Evolutionary conservation across 2,329 filamentous ascomycete species (phyloP).

Genomic region (Atkinsonella hypoxylon): DNA sequence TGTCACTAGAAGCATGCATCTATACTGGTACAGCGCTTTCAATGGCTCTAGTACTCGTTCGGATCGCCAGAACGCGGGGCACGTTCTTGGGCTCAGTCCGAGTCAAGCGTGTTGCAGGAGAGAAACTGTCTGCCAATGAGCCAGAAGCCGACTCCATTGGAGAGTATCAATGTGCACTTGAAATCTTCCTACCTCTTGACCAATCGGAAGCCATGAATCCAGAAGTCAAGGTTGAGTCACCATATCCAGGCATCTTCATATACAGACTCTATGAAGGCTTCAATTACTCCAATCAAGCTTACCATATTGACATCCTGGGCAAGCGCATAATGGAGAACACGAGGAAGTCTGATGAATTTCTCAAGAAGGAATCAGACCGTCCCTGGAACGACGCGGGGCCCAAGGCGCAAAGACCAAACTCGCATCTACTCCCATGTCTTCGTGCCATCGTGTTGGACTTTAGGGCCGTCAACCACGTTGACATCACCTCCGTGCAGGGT

Average conservation of each 20-base stretch:
- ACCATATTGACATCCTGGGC: constrained; percentile 31
- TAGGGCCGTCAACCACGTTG: constrained; percentile 42
- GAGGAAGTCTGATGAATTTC: constrained; percentile 23
- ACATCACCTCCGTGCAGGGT: constrained; percentile 45
- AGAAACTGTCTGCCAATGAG: neutral
- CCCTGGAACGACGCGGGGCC: constrained; percentile 44
- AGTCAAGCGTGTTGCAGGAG: constrained; percentile 9
- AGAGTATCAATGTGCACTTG: constrained; percentile 10
- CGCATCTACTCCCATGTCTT: constrained; percentile 30
- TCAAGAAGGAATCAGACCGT: constrained; percentile 28
- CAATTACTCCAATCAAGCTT: constrained; percentile 39
- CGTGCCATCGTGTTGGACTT: constrained; percentile 46
- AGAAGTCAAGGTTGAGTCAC: constrained; percentile 26
- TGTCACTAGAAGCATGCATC: constrained; percentile 37
- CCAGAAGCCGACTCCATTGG: neutral
- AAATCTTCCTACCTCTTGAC: constrained; percentile 30
- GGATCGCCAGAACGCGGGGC: constrained; percentile 34
- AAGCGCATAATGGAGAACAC: constrained; percentile 29
- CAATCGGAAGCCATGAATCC: constrained; percentile 33
- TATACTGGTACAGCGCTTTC: constrained; percentile 35
- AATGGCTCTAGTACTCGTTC: constrained; percentile 29
- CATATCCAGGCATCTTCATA: constrained; percentile 37
- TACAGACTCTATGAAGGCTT: constrained; percentile 40
- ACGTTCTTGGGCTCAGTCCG: constrained; percentile 31
- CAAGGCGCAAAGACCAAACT: constrained; percentile 14